Evolutionary conservation across 1,139 yeast genomes (phyloP).

Genomic region (Candida dubliniensis): DNA sequence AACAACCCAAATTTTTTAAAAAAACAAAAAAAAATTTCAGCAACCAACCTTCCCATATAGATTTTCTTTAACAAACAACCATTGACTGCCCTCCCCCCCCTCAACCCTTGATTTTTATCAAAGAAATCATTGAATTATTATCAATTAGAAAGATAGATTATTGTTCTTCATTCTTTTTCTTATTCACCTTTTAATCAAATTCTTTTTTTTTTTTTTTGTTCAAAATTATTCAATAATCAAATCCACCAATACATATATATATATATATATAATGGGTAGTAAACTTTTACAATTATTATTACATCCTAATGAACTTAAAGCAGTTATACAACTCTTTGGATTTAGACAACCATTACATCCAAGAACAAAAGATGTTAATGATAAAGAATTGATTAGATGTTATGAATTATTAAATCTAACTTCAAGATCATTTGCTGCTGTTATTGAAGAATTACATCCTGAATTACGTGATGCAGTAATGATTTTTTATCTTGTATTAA

Average conservation of each 20-base stretch:
- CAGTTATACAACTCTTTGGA: constrained; percentile 60
- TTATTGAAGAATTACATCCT: constrained; percentile 87
- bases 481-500: constrained; percentile 79
- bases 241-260: background rate
- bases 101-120: too few species aligned
- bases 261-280: constrained; percentile 53
- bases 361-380: constrained; percentile 19
- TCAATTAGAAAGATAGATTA: too few species aligned
- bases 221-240: background rate
- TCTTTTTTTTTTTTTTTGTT: too few species aligned
- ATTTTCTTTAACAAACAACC: background rate
- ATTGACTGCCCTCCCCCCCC: too few species aligned
- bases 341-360: constrained; percentile 55
- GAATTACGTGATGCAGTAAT: constrained; percentile 79
- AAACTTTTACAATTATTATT: constrained; percentile 59
- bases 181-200: background rate
- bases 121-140: too few species aligned
- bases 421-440: constrained; percentile 91
- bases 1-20: too few species aligned
- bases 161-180: too few species aligned
- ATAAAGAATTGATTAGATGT: constrained; percentile 51
- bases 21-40: too few species aligned
- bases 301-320: constrained; percentile 73
- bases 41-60: too few species aligned
- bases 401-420: constrained; percentile 67